phyloP scores from a whole-genome alignment of 1,284 basidiomycete species.

The Serendipita sp. region DNA sequence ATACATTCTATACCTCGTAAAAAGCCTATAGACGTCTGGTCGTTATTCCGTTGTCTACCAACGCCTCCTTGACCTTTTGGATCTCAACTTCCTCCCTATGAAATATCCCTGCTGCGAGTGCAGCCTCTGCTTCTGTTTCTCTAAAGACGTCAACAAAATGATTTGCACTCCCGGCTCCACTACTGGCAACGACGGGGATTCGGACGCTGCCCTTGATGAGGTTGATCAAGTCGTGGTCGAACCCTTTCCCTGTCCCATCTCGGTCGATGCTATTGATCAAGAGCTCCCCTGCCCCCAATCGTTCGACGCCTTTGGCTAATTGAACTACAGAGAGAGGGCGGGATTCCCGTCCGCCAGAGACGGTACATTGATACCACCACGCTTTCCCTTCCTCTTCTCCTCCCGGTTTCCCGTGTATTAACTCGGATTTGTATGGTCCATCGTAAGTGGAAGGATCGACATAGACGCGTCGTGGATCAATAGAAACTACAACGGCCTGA shows the following conservation, averaged over 20 bases:
- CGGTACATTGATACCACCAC: slow-evolving; percentile 99
- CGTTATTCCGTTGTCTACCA: slow-evolving; percentile 39
- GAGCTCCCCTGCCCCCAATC: slow-evolving; percentile 88
- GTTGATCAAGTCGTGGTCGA: slow-evolving; percentile 74
- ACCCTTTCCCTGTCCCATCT: slow-evolving; percentile 87
- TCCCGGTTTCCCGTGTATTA: slow-evolving; percentile 42
- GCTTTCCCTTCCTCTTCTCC: slow-evolving; percentile 55
- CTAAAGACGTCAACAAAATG: slow-evolving; percentile 85
- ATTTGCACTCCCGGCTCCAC: slow-evolving; percentile 69
- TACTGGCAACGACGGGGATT: slow-evolving; percentile 91
- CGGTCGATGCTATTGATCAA: slow-evolving; percentile 94
- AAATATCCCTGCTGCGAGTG: slow-evolving; percentile 94
- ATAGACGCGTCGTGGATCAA: slow-evolving; percentile 87
- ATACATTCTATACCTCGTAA: background rate
- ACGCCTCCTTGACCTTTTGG: slow-evolving; percentile 48
- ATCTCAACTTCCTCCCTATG: slow-evolving; percentile 79
- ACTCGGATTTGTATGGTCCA: slow-evolving; percentile 55
- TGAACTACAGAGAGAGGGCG: slow-evolving; percentile 88
- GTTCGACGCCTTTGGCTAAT: slow-evolving; percentile 78
- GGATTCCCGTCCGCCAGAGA: slow-evolving; percentile 80
- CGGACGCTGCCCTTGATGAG: slow-evolving; percentile 64
- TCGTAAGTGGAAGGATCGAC: slow-evolving; percentile 53
- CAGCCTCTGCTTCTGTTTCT: slow-evolving; percentile 75
- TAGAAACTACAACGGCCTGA: slow-evolving; percentile 94
- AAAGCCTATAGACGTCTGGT: slow-evolving; percentile 24